Conservation (phyloP, 495 filamentous ascomycete genomes). For the Rostrohypoxylon terebratum region DNA sequence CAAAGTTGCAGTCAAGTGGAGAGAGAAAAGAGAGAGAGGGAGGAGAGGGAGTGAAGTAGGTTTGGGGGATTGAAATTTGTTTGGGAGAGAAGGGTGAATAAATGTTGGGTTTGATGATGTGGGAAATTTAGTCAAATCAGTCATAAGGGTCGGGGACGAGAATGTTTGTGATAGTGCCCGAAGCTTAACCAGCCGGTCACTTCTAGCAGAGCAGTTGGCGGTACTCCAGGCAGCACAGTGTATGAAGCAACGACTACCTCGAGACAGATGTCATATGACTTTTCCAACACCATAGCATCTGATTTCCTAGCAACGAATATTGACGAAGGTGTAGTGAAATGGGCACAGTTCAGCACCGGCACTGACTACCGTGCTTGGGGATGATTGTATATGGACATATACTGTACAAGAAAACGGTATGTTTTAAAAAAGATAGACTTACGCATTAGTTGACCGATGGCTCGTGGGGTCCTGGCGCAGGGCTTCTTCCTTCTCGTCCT, state of each 20-base stretch:
- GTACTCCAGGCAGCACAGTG: not conserved
- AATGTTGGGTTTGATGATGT: not conserved
- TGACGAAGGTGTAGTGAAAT: too few relatives aligned
- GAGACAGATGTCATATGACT: not conserved
- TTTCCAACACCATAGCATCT: not conserved
- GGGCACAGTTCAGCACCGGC: not conserved
- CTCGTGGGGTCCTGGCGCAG: conserved; percentile 73
- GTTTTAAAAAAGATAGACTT: conserved; percentile 55
- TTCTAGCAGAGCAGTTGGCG: not conserved
- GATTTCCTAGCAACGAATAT: not conserved
- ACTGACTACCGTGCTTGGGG: not conserved
- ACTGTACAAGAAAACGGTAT: not conserved
- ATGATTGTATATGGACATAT: not conserved
- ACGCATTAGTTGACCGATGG: conserved; percentile 74
- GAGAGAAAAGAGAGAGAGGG: not conserved
- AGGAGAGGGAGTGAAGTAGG: not conserved
- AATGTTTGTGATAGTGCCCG: conserved; percentile 4
- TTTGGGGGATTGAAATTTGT: not conserved
- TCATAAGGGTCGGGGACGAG: not conserved
- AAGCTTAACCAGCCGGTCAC: not conserved
- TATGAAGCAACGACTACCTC: not conserved
- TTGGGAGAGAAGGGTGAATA: not conserved
- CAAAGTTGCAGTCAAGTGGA: not conserved
- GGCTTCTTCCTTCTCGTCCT: conserved; percentile 76
- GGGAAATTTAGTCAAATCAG: not conserved